These are phyloP conservation scores for Kodamaea alishanica DNA, from an alignment of 1,139 yeast genomes.

Conservation along the genomic window DNA sequence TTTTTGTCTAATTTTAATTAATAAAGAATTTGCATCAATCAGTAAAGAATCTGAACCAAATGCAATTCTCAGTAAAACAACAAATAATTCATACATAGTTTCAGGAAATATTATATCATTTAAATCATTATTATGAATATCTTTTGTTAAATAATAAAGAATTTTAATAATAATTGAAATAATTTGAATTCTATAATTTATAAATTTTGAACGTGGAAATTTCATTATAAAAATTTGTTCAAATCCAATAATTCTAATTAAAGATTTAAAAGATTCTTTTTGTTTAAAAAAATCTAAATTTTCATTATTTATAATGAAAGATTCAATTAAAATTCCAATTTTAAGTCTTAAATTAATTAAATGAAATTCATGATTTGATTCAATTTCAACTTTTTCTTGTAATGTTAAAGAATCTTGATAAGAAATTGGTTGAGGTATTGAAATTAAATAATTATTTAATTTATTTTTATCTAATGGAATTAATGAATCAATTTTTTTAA, in stretches of 20 bases:
- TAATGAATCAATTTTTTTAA: constrained; percentile 28
- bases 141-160: constrained; percentile 32
- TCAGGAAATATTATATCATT: constrained; percentile 38
- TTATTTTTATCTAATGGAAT: constrained; percentile 28
- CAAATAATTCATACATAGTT: constrained; percentile 46
- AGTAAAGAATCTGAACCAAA: constrained; percentile 46
- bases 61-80: constrained; percentile 54
- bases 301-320: constrained; percentile 32
- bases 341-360: constrained; percentile 34
- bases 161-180: constrained; percentile 37
- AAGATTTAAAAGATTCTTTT: constrained; percentile 39
- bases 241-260: constrained; percentile 46
- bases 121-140: constrained; percentile 23
- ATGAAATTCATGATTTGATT: constrained; percentile 43
- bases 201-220: constrained; percentile 45
- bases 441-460: constrained; percentile 24
- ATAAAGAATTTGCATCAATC: constrained; percentile 32
- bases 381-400: constrained; percentile 16
- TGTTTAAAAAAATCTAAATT: constrained; percentile 29
- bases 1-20: constrained; percentile 26
- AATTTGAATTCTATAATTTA: constrained; percentile 39
- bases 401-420: constrained; percentile 10
- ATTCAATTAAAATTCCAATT: constrained; percentile 46
- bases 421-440: constrained; percentile 33
- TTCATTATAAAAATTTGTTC: constrained; percentile 49